These are phyloP conservation scores for Penicillium crystallinum DNA, from an alignment of 495 filamentous ascomycete genomes.

Conservation along the genomic window DNA sequence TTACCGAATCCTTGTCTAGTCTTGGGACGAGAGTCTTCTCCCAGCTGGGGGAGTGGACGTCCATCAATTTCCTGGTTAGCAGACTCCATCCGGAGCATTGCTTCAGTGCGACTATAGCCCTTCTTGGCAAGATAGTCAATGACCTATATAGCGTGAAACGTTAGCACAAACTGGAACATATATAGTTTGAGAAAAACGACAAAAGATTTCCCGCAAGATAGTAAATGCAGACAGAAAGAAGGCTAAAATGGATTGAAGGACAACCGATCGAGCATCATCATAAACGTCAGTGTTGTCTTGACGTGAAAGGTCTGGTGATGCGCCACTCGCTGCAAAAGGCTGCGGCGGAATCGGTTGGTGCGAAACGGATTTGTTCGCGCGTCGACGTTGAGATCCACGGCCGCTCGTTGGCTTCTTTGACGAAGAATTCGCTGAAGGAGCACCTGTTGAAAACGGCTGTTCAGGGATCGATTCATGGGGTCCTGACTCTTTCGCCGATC, in stretches of 20 bases:
- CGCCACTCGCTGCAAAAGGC: no score
- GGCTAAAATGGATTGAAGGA: background rate
- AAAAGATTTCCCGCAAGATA: background rate
- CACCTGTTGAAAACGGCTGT: background rate
- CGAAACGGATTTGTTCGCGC: no score
- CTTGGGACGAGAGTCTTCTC: constrained; percentile 68
- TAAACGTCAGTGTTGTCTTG: no score
- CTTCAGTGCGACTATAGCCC: constrained; percentile 88
- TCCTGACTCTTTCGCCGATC: no score
- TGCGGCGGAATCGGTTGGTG: no score
- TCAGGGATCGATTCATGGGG: background rate
- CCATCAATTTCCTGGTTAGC: constrained; percentile 72
- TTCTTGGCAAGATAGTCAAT: constrained; percentile 96
- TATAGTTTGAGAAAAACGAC: constrained; percentile 2
- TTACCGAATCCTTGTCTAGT: constrained; percentile 68
- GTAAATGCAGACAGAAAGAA: background rate
- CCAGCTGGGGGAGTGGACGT: constrained; percentile 56
- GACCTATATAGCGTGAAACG: constrained; percentile 50
- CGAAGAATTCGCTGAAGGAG: background rate
- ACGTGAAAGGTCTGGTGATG: no score
- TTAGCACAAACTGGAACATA: constrained; percentile 5
- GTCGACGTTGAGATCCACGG: no score
- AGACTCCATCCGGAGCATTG: constrained; percentile 90
- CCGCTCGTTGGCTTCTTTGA: background rate
- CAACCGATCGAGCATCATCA: background rate